phyloP scores from a whole-genome alignment of 1,139 yeast genomes.

The Protomyces inundatus region DNA sequence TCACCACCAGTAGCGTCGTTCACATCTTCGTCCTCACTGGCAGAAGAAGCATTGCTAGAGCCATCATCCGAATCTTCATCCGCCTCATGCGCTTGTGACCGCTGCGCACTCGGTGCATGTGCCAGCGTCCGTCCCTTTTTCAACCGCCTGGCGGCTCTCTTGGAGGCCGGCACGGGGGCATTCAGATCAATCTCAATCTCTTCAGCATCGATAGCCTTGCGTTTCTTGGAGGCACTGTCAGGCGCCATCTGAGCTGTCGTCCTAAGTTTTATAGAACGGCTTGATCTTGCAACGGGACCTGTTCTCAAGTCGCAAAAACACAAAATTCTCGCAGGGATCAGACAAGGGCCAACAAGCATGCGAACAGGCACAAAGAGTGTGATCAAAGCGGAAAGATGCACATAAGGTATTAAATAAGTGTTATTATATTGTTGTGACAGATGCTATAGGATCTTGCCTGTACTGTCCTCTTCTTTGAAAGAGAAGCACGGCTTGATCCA shows the following conservation, averaged over 20 bases:
- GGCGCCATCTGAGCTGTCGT: neutral
- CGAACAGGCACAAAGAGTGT: no score
- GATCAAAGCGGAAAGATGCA: neutral
- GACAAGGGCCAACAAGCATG: no score
- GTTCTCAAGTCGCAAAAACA: neutral
- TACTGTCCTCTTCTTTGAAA: no score
- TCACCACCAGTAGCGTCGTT: slow-evolving; percentile 34
- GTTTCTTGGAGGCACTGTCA: slow-evolving; percentile 9
- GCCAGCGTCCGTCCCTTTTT: slow-evolving; percentile 47
- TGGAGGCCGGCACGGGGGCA: slow-evolving; percentile 68
- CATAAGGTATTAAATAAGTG: neutral
- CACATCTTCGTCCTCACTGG: slow-evolving; percentile 44
- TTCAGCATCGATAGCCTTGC: slow-evolving; percentile 22
- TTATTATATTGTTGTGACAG: neutral
- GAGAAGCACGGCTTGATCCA: no score
- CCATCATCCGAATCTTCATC: slow-evolving; percentile 48
- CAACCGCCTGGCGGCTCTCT: slow-evolving; percentile 79
- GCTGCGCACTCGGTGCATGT: slow-evolving; percentile 18
- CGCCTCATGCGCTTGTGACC: neutral
- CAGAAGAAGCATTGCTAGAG: slow-evolving; percentile 43
- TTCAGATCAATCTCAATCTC: slow-evolving; percentile 69
- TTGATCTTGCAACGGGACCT: no score
- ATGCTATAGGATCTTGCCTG: neutral
- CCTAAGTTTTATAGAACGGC: no score
- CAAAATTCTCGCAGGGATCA: neutral